Conservation (phyloP, 495 filamentous ascomycete genomes). For the Penicillium herquei region DNA sequence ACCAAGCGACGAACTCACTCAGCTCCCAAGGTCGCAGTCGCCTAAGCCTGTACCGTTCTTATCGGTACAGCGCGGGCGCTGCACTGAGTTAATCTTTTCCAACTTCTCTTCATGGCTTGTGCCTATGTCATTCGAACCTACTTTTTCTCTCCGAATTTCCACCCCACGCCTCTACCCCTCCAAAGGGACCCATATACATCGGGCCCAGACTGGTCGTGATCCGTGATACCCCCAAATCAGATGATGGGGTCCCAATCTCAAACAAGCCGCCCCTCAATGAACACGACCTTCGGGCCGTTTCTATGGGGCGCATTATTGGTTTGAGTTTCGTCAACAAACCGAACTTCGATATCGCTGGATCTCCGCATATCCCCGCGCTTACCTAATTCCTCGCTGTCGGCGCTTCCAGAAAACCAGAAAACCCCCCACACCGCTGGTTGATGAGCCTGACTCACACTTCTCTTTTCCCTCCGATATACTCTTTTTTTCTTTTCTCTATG, state of each 20-base stretch:
- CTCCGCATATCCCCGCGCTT: conserved; percentile 24
- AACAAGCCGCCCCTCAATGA: not conserved
- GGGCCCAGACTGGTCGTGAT: conserved; percentile 6
- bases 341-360: conserved; percentile 10
- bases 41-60: conserved; percentile 3
- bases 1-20: conserved; percentile 40
- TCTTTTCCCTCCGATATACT: conserved; percentile 8
- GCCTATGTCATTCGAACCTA: not conserved
- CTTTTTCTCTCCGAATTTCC: not conserved
- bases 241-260: conserved; percentile 8
- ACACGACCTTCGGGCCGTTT: not conserved
- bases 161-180: conserved; percentile 7
- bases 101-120: conserved; percentile 13
- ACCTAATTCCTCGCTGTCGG: conserved; percentile 30
- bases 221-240: conserved; percentile 23
- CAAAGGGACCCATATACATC: not conserved
- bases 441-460: not conserved
- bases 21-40: conserved; percentile 18
- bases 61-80: conserved; percentile 25
- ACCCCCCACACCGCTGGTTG: conserved; percentile 24
- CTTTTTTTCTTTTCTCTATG: not conserved
- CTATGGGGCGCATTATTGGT: not conserved
- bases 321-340: not conserved
- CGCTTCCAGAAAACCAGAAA: conserved; percentile 24
- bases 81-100: conserved; percentile 5